These are phyloP conservation scores for Viridothelium virens DNA, from an alignment of 495 filamentous ascomycete genomes.

Conservation along the genomic window DNA sequence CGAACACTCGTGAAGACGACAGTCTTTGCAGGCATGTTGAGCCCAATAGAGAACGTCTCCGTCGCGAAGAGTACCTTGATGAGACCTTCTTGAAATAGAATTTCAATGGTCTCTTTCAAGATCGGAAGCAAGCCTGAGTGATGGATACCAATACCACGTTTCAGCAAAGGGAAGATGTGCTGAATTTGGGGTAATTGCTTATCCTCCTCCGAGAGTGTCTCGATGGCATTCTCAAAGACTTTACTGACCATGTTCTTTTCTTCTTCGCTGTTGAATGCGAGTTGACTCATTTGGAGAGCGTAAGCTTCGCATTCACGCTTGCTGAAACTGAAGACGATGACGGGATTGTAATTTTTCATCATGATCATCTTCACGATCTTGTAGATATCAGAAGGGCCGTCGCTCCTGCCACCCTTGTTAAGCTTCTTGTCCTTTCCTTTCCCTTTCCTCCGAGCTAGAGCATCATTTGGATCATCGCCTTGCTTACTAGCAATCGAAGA, in stretches of 20 bases:
- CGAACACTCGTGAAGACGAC: slow-evolving; percentile 95
- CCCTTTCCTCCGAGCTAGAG: slow-evolving; percentile 68
- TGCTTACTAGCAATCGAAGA: slow-evolving; percentile 75
- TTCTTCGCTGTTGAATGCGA: slow-evolving; percentile 95
- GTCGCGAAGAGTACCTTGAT: slow-evolving; percentile 98
- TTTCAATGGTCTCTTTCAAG: slow-evolving; percentile 97
- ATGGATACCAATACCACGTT: slow-evolving; percentile 91
- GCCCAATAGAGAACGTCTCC: slow-evolving; percentile 95
- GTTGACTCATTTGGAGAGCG: slow-evolving; percentile 71
- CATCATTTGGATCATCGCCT: slow-evolving; percentile 73
- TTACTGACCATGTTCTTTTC: slow-evolving; percentile 92
- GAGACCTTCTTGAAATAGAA: slow-evolving; percentile 93
- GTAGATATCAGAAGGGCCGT: slow-evolving; percentile 73
- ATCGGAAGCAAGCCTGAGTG: slow-evolving; percentile 94
- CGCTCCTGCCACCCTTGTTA: slow-evolving; percentile 73
- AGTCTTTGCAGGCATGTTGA: slow-evolving; percentile 99
- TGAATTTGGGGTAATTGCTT: slow-evolving; percentile 77
- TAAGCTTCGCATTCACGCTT: slow-evolving; percentile 88
- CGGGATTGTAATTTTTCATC: slow-evolving; percentile 88
- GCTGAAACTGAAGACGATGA: slow-evolving; percentile 99
- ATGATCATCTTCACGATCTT: slow-evolving; percentile 99
- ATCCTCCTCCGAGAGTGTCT: slow-evolving; percentile 85
- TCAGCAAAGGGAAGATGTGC: slow-evolving; percentile 81
- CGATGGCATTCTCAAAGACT: slow-evolving; percentile 86
- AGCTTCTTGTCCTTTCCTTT: slow-evolving; percentile 83